Percentiles rank a stretch among this genome's conserved stretches.
Evolutionary conservation across 164 flowering plant species (phyloP).

Genomic region (Magnolia officinalis): DNA sequence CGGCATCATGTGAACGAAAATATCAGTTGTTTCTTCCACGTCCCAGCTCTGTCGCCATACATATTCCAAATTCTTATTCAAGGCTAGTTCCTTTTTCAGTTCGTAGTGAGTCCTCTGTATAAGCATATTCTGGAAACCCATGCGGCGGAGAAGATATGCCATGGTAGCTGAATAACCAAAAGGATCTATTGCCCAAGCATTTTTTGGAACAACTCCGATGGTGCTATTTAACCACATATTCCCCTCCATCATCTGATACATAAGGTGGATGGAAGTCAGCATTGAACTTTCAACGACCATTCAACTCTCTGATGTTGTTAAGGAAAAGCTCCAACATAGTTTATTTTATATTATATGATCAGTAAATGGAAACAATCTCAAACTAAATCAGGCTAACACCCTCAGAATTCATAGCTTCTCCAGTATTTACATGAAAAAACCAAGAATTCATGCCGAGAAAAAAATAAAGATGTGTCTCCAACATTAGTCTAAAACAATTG

Average conservation of each 20-base stretch:
- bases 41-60: constrained; percentile 99
- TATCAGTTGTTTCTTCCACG: constrained; percentile 81
- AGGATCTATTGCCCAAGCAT: constrained; percentile 99
- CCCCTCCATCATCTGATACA: constrained; percentile 91
- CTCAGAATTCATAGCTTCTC: not conserved
- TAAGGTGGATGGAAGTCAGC: constrained; percentile 3
- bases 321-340: not conserved
- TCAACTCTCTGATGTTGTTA: not conserved
- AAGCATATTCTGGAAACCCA: constrained; percentile 99
- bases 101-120: constrained; percentile 98
- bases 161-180: constrained; percentile 98
- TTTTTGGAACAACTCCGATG: constrained; percentile 85
- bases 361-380: too few relatives aligned
- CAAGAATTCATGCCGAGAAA: not conserved
- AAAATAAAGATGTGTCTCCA: not conserved
- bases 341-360: too few relatives aligned
- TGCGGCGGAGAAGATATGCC: constrained; percentile 98
- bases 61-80: constrained; percentile 77
- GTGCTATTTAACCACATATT: constrained; percentile 96
- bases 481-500: too few relatives aligned
- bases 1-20: constrained; percentile 99
- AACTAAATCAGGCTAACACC: not conserved
- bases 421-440: not conserved
- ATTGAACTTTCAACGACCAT: not conserved
- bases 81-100: constrained; percentile 88